Evolutionary conservation across 352 stramenopile species (phyloP), one percentile per base, ranked within the genome.

Genomic region (Phytophthora foliorum): DNA sequence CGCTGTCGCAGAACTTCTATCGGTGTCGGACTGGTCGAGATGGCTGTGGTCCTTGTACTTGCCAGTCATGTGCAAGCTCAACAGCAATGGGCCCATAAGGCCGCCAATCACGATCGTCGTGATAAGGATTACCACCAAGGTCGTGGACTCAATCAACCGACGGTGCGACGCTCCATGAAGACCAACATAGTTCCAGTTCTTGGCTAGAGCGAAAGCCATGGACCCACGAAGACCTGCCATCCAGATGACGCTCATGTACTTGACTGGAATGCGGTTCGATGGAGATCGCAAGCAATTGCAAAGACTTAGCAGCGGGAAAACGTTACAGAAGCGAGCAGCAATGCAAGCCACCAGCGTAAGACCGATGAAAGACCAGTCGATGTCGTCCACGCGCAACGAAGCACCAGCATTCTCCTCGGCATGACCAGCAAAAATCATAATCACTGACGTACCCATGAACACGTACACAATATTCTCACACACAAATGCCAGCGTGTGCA

Each of bases 211-310:
- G 63, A 98, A 99, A 14, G 94, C 89, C 50, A 99, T 97, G 14
- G 96, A 97, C 34, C 96, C 96, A 27, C 96, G 90, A 42, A 99
- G 78, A 31, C 96, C 96, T 11, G 92, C 89, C 56, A 98, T 96
- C 91, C 92, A 98, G 49, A 98, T 94, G 25, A 91, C 85, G 19
- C 80, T 81, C 88, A 95, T 95, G 58, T 73, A 91, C 67, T 84
- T 89, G 25, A 84, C 59, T 2, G 84, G 74, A 64, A 95, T 94
- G n/a, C 78, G 72, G 48, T 93, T 86, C 0, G 69, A 56, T 0
- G 54, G 39, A 22, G 80, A 79, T 2, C 88, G 84, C 25, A 80
- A 80, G 67, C 80, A 89, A 62, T 95, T 95, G 25, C 82, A 93
- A 21, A 94, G 51, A 17, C 82, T 82, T 6, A 94, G 59, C 36